Percentiles rank a stretch among this genome's conserved stretches.
These are phyloP conservation scores for Dacryopinax primogenitus DNA, from an alignment of 768 basidiomycete genomes.

Conservation along the genomic window DNA sequence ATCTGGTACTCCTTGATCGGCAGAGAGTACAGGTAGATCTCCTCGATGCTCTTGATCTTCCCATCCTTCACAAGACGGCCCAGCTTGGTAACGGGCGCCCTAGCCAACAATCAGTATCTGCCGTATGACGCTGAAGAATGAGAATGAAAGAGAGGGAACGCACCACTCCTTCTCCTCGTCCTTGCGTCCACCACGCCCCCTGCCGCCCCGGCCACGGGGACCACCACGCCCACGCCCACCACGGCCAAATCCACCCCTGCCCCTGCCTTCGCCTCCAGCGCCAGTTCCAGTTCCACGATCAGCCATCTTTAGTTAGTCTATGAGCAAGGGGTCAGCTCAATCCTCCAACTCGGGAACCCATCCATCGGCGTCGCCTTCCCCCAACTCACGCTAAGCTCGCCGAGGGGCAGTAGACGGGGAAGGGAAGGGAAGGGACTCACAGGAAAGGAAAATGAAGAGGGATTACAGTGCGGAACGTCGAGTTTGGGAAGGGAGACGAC, in stretches of 20 bases:
- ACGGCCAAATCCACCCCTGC: conserved; percentile 83
- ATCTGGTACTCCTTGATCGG: conserved; percentile 99
- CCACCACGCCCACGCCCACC: conserved; percentile 58
- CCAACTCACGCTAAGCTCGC: not conserved
- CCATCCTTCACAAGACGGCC: conserved; percentile 98
- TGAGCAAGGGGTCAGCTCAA: conserved; percentile 18
- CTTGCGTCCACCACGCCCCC: conserved; percentile 78
- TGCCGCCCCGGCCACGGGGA: conserved; percentile 37
- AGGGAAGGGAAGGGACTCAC: not conserved
- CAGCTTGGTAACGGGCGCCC: conserved; percentile 97
- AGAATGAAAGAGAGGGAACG: too few relatives aligned
- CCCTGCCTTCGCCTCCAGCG: conserved; percentile 70
- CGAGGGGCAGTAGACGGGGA: not conserved
- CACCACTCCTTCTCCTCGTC: conserved; percentile 99
- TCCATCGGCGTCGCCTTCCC: not conserved
- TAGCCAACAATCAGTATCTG: conserved; percentile 24
- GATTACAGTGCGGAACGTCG: conserved; percentile 3
- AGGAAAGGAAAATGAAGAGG: conserved; percentile 1
- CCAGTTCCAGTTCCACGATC: conserved; percentile 16
- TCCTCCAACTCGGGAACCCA: not conserved
- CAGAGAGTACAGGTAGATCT: conserved; percentile 99
- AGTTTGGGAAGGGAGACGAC: not conserved
- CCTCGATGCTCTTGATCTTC: conserved; percentile 99
- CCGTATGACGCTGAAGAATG: not conserved
- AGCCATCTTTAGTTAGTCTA: not conserved